These are phyloP conservation scores for Bipolaris victoriae DNA, from an alignment of 2,329 filamentous ascomycete genomes.

Conservation along the genomic window DNA sequence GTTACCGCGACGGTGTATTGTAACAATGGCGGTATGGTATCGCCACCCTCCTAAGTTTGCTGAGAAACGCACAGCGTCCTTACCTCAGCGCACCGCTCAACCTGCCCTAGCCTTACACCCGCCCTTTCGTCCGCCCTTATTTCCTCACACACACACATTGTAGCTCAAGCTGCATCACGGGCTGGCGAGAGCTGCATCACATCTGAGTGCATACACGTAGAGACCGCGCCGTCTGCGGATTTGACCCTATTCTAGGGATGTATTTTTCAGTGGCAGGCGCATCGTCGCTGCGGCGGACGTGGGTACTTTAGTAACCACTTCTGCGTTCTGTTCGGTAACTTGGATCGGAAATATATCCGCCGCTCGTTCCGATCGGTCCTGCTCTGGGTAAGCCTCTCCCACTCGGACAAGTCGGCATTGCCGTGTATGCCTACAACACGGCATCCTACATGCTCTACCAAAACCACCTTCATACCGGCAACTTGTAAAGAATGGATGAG, in stretches of 20 bases:
- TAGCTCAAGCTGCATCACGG: neutral
- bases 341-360: conserved; percentile 1
- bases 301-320: conserved; percentile 5
- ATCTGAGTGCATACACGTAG: neutral
- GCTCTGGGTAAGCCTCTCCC: neutral
- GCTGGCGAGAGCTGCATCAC: neutral
- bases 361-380: neutral
- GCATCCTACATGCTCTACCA: neutral
- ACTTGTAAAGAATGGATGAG: neutral
- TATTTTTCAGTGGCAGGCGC: neutral
- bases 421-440: neutral
- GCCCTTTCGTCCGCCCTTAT: neutral
- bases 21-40: conserved; percentile 17
- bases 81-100: conserved; percentile 10
- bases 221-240: neutral
- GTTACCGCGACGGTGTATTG: conserved; percentile 10
- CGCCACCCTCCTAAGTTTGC: conserved; percentile 4
- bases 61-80: conserved; percentile 1
- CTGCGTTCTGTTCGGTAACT: conserved; percentile 5
- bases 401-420: neutral
- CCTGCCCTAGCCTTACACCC: neutral
- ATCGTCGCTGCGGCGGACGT: neutral
- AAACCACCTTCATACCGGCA: neutral
- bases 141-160: neutral
- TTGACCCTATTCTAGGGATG: no score